Base-by-base conservation (phyloP, 495 filamentous ascomycete species). In the Sphaerosporella brunnea region DNA sequence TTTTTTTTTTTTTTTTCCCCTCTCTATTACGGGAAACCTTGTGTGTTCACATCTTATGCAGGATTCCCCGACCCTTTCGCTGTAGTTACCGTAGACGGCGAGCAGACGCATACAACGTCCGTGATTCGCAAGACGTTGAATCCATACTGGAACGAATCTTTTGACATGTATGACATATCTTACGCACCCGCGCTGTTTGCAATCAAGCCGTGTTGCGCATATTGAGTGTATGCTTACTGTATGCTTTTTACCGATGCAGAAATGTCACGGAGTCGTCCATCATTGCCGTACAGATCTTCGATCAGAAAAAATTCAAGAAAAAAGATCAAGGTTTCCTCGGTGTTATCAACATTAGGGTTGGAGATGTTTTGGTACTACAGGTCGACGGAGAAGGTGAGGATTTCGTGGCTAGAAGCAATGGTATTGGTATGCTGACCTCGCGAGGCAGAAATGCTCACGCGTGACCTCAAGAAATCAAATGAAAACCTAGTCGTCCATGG, bases 221-320 rank as follows among this genome's bases (percentile, higher is more conserved):
- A 18, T 10, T 40, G 2, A 20, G 23, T n/a, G n/a, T n/a, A n/a
- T n/a, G n/a, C n/a, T 8, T 44, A 23, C 21, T 9, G 1, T 8
- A 30, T 44, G 13, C 24, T 44, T 18, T 24, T 19, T 35, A n/a
- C 4, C 11, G 25, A 19, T 25, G 20, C 16, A 49, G 43, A 32
- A 47, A 40, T 64, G 88, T 80, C 47, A 83, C 76, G 40, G 90
- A 96, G 59, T 86, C 93, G 54, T 93, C 85, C 60, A 95, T 96
- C 54, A 74, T 97, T 18, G 87, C 88, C 16, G 85, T 97, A 35
- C 90, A 97, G 63, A 93, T 97, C 38, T 97, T 97, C 59, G 90
- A 97, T 63, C 90, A 97, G 64, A 96, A 95, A 70, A 97, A 97
- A 65, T 97, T 96, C 70, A 97, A 97, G 69, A 97, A 97, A 73